Base-by-base conservation (phyloP, 1,284 basidiomycete genomes). In the Ustilago shanxiensis region DNA sequence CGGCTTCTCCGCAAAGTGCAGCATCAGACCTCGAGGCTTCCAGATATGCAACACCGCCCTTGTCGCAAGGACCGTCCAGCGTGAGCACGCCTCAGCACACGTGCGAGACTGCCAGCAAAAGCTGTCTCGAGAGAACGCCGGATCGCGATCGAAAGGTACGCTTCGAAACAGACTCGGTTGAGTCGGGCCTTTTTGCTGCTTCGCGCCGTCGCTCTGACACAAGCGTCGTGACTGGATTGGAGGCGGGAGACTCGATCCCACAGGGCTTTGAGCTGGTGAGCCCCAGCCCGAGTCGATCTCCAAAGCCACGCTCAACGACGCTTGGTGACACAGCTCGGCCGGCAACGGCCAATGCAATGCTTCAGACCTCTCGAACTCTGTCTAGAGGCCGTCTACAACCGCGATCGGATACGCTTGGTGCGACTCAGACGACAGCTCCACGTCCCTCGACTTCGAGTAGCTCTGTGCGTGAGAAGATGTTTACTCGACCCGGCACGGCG, bases 191-290 rank as follows among this genome's bases (percentile, higher is more conserved):
- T 18, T 45, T 64, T 13, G 52, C 41, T 24, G 20, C 65, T 9
- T 45, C 47, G 14, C 44, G 55, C n/a, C 49, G 35, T 9, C 54
- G 52, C 22, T 28, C 29, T 14, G 41, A 54, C 3, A 5, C 56
- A 41, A 60, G 49, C 29, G 28, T 14, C 3, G 53, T 49, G 18
- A 33, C n/a, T 22, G 41, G 59, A 0, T 14, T 24, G 0, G 41
- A 26, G 8, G 33, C 16, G 10, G 39, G 24, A 4, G 57, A 56
- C 18, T 14, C 61, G 5, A 5, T 72, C 16, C 70, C 60, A 9
- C 64, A 67, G 28, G 70, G 70, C 0, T 72, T 72, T 50, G 70
- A 72, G 57, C 57, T 72, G 9, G 70, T 72, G 14, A 64, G 60
- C 50, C 60, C 64, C 16, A 50, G 41, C 41, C 41, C 39, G 14